Evolutionary conservation across 192 early-diverging fungal genomes (phyloP).

Genomic region (Phlyctochytrium arcticum): DNA sequence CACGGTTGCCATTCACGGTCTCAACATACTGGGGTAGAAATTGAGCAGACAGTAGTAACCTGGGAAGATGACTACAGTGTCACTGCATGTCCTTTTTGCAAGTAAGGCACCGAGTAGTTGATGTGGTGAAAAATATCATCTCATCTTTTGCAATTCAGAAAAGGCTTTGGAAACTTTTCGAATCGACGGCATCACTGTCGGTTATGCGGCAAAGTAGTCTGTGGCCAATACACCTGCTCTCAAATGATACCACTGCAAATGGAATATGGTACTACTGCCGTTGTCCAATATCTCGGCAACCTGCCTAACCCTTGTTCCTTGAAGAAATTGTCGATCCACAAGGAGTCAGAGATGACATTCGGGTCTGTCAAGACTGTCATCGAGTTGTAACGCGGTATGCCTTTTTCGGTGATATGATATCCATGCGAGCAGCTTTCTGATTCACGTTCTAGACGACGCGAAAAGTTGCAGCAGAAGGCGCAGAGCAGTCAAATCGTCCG

Average conservation of each 20-base stretch:
- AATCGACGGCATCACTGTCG: constrained; percentile 53
- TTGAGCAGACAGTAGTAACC: constrained; percentile 43
- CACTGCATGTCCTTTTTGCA: constrained; percentile 39
- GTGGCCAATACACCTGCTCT: constrained; percentile 28
- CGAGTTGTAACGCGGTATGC: constrained; percentile 31
- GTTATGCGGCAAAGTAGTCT: constrained; percentile 48
- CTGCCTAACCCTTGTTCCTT: too few species aligned
- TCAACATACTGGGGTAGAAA: too few species aligned
- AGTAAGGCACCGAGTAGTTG: constrained; percentile 7
- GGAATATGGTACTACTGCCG: not conserved
- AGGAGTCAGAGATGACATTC: constrained; percentile 12
- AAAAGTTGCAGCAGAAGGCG: not conserved
- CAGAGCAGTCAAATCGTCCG: constrained; percentile 1
- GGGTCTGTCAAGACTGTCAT: constrained; percentile 35
- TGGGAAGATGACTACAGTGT: constrained; percentile 47
- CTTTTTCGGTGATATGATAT: not conserved
- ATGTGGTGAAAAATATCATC: not conserved
- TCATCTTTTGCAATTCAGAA: too few species aligned
- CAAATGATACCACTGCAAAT: not conserved
- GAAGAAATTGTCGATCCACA: too few species aligned
- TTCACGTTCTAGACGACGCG: not conserved
- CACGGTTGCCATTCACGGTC: too few species aligned
- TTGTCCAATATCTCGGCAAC: too few species aligned
- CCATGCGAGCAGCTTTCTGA: too few species aligned
- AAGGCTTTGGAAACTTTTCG: constrained; percentile 28